phyloP scores from a whole-genome alignment of 1,139 yeast genomes.

The Debaryomyces psychrophilus region DNA sequence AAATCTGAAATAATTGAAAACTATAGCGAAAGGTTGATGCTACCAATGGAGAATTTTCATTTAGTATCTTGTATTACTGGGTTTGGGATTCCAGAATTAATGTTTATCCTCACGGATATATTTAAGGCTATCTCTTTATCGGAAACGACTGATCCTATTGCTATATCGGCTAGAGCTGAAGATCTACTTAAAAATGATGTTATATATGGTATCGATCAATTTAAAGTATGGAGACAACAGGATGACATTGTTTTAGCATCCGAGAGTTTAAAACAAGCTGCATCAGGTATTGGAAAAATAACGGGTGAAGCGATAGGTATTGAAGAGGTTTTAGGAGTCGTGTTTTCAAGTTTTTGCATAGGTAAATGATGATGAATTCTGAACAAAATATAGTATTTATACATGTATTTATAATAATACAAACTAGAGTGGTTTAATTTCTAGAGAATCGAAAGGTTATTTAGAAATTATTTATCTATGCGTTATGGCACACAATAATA shows the following conservation, averaged over 20 bases:
- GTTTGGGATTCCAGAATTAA: conserved; percentile 56
- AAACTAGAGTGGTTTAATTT: conserved; percentile 2
- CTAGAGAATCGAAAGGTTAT: neutral
- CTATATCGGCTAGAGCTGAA: conserved; percentile 72
- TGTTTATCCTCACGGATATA: conserved; percentile 33
- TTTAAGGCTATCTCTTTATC: conserved; percentile 57
- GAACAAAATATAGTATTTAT: neutral
- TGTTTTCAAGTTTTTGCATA: conserved; percentile 88
- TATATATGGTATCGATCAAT: conserved; percentile 67
- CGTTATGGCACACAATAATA: conserved; percentile 29
- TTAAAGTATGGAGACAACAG: conserved; percentile 49
- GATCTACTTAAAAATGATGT: conserved; percentile 77
- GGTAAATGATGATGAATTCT: conserved; percentile 61
- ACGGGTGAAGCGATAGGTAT: conserved; percentile 89
- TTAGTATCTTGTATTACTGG: conserved; percentile 67
- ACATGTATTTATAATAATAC: conserved; percentile 7
- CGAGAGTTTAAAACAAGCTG: conserved; percentile 73
- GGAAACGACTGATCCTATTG: conserved; percentile 59
- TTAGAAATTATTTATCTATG: conserved; percentile 11
- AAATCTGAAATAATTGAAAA: conserved; percentile 21
- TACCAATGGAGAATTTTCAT: conserved; percentile 36
- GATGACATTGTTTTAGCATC: conserved; percentile 82
- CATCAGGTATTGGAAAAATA: conserved; percentile 87
- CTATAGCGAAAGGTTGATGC: conserved; percentile 24
- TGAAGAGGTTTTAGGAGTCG: conserved; percentile 89